Conservation (phyloP, 352 stramenopile genomes). For the Globisporangium orthogonon region DNA sequence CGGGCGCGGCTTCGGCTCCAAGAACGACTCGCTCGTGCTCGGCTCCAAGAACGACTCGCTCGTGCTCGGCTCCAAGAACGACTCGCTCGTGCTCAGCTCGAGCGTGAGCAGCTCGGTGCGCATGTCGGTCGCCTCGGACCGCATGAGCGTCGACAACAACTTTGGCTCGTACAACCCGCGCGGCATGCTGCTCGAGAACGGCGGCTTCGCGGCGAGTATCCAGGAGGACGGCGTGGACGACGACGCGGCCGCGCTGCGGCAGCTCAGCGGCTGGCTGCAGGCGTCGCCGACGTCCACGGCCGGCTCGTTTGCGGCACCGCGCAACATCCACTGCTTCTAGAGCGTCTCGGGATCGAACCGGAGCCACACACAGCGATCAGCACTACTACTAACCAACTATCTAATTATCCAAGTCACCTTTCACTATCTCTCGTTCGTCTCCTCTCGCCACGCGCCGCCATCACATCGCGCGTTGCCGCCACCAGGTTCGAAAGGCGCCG, state of each 20-base stretch:
- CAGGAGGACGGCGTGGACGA: constrained; percentile 46
- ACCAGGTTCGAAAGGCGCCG: neutral
- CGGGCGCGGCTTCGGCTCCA: constrained; percentile 7
- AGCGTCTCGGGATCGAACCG: neutral
- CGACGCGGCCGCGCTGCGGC: constrained; percentile 30
- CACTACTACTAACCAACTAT: neutral
- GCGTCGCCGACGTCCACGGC: constrained; percentile 58
- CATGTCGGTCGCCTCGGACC: constrained; percentile 40
- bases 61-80: constrained; percentile 22
- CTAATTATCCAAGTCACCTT: neutral
- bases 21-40: constrained; percentile 40
- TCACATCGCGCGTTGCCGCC: neutral
- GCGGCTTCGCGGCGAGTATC: constrained; percentile 47
- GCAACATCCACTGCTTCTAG: constrained; percentile 19
- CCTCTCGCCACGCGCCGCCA: neutral
- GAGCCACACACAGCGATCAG: too few species aligned
- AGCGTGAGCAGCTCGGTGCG: constrained; percentile 38
- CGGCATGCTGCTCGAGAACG: constrained; percentile 30
- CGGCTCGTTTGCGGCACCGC: constrained; percentile 30
- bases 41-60: constrained; percentile 33
- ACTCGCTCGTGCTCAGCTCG: constrained; percentile 48
- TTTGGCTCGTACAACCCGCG: constrained; percentile 59
- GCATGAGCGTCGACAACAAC: constrained; percentile 73
- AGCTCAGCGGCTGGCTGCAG: constrained; percentile 58
- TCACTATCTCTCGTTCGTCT: neutral